Evolutionary conservation across 2,329 filamentous ascomycete species (phyloP).

Genomic region (Curvularia sp.): DNA sequence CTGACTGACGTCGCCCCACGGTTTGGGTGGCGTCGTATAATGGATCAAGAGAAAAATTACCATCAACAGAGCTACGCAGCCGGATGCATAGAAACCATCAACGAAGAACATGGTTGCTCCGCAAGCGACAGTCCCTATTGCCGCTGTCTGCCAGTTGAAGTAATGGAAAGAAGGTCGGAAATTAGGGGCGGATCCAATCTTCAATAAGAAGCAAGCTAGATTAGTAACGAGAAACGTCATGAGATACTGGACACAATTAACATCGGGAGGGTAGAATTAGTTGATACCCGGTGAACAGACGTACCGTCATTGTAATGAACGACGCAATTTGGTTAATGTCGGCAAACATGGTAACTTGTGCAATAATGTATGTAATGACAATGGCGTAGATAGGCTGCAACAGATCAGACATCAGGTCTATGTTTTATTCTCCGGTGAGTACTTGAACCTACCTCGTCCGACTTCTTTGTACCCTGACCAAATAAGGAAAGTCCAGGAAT

Average conservation of each 20-base stretch:
- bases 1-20: conserved; percentile 90
- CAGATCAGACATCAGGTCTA: not conserved
- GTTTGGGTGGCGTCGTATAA: conserved; percentile 82
- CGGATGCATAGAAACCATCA: conserved; percentile 78
- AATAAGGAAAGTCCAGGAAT: conserved; percentile 79
- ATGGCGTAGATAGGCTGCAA: conserved; percentile 71
- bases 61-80: conserved; percentile 75
- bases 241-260: conserved; percentile 62
- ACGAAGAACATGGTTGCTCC: conserved; percentile 89
- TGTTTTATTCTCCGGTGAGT: not conserved
- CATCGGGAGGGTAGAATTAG: not conserved
- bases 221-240: conserved; percentile 94
- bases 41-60: conserved; percentile 85
- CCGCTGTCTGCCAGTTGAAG: conserved; percentile 85
- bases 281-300: not conserved
- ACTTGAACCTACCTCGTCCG: conserved; percentile 62
- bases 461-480: conserved; percentile 72
- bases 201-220: conserved; percentile 83
- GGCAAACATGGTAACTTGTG: conserved; percentile 80
- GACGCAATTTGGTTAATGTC: conserved; percentile 89
- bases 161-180: conserved; percentile 89
- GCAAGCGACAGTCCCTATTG: conserved; percentile 75
- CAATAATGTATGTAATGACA: conserved; percentile 74
- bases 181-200: conserved; percentile 86
- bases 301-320: conserved; percentile 81